Base-by-base conservation (phyloP, 1,284 basidiomycete genomes). In the Fomitopsis pinicola region DNA sequence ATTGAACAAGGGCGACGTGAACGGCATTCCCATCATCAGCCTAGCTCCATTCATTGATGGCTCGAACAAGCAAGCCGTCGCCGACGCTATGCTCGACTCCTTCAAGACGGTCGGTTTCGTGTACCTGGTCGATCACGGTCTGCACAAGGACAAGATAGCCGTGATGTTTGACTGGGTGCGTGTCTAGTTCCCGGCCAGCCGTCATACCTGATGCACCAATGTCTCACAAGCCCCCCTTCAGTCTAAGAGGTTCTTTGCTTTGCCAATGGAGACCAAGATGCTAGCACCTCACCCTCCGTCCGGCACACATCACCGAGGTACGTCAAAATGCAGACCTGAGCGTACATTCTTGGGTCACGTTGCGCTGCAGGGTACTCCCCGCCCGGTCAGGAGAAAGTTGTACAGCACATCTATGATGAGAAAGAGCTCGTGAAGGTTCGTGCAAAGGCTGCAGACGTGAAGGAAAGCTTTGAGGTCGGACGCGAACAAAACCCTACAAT, bases 391-490 rank as follows among this genome's bases (percentile, higher is more conserved):
- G 82, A 84, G 64, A 81, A 82, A 59, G 75, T 82, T 19, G 62
- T 66, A 0, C 79, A 82, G 55, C 76, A 82, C 62, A 64, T 80
- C 19, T 78, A 79, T 62, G 76, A 78, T 55, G 69, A 73, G 0
- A 70, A 74, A 3, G 77, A 78, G 48, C 64, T 79, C 5, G 72
- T 71, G 5, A 68, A 74, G 28, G 66, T 75, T 9, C 73, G 78
- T 12, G 66, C 67, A 17, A 75, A 76, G 35, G 73, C 75, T 4
- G 77, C 80, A 2, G 84, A 85, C 65, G 75, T 80, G 50, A 85
- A 85, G 67, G 84, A 86, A 69, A 83, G 78, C 61, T 86, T 82
- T 64, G 85, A 86, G 58, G 77, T 77, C 46, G 83, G 84, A 30
- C 71, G 77, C n/a, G 79, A 83, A 60, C 75, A 75, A 58, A 75